These are phyloP conservation scores for Pythium brassicae DNA, from an alignment of 352 stramenopile genomes.

Conservation along the genomic window DNA sequence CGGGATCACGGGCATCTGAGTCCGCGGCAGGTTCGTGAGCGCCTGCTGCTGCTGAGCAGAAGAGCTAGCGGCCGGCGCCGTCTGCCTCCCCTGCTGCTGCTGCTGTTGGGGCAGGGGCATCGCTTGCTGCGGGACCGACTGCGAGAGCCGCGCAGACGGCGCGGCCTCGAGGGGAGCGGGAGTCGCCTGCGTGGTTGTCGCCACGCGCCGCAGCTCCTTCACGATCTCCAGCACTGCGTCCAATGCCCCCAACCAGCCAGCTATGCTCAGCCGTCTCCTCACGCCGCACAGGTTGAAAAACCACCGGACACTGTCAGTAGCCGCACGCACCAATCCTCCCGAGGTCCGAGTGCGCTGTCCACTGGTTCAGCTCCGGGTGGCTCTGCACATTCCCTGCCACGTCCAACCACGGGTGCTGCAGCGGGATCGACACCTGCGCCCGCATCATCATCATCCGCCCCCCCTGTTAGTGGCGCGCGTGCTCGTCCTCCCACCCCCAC, in stretches of 20 bases:
- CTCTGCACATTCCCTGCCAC: conserved; percentile 59
- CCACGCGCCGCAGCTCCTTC: conserved; percentile 39
- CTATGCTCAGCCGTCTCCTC: neutral
- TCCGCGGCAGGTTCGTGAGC: conserved; percentile 45
- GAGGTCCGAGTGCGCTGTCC: conserved; percentile 80
- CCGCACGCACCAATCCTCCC: conserved; percentile 47
- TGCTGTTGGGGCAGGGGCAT: neutral
- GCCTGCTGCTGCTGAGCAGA: conserved; percentile 18
- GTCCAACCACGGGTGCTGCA: conserved; percentile 78
- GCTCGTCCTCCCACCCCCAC: neutral
- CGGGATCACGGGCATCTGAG: conserved; percentile 73
- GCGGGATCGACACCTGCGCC: conserved; percentile 49
- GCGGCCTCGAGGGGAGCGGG: conserved; percentile 1
- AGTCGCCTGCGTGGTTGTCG: conserved; percentile 7
- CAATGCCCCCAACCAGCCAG: too few relatives aligned
- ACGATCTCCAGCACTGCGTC: conserved; percentile 69
- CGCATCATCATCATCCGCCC: neutral
- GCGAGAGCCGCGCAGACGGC: conserved; percentile 4
- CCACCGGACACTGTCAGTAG: neutral
- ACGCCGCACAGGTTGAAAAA: too few relatives aligned
- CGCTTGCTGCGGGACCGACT: conserved; percentile 1
- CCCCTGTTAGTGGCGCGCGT: neutral
- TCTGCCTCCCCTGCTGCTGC: conserved; percentile 17
- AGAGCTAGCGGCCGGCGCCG: neutral
- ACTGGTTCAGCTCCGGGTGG: conserved; percentile 72